phyloP scores from a whole-genome alignment of 225 moss, liverwort and hornwort genomes.

The Marchantia paleacea region DNA sequence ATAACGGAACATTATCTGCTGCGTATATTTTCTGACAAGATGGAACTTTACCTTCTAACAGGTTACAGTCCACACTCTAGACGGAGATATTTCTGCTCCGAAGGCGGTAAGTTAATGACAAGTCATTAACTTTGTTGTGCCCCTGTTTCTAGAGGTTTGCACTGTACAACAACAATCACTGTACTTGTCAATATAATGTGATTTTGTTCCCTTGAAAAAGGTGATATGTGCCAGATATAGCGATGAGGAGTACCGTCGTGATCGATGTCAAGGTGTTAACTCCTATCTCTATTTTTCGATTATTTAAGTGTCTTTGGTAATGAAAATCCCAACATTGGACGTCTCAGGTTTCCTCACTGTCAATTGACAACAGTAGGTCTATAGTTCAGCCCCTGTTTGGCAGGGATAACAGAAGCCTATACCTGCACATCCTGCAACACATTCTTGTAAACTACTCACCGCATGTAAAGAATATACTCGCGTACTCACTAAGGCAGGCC shows the following conservation, averaged over 20 bases:
- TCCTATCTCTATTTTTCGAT: not conserved
- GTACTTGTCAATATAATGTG: not conserved
- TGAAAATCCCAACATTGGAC: too few relatives aligned
- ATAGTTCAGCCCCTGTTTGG: too few relatives aligned
- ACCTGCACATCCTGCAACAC: not conserved
- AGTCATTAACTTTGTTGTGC: not conserved
- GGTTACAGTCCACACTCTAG: slow-evolving; percentile 32
- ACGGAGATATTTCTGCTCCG: slow-evolving; percentile 25
- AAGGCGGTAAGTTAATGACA: slow-evolving; percentile 34
- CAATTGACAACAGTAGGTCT: too few relatives aligned
- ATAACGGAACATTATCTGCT: too few relatives aligned
- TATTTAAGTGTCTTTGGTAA: too few relatives aligned
- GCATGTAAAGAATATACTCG: not conserved
- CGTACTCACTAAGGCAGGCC: not conserved
- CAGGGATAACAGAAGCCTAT: too few relatives aligned
- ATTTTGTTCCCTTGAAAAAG: slow-evolving; percentile 34
- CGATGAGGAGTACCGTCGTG: slow-evolving; percentile 73
- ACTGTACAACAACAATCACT: not conserved
- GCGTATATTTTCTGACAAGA: not conserved
- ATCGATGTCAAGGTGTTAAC: slow-evolving; percentile 70
- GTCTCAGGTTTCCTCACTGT: too few relatives aligned
- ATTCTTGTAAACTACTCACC: not conserved
- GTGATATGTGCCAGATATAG: slow-evolving; percentile 80
- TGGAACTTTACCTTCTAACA: slow-evolving; percentile 12
- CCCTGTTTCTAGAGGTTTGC: not conserved